Evolutionary conservation across 208 protist species (phyloP).

Genomic region (Trypanosoma cruzi): DNA sequence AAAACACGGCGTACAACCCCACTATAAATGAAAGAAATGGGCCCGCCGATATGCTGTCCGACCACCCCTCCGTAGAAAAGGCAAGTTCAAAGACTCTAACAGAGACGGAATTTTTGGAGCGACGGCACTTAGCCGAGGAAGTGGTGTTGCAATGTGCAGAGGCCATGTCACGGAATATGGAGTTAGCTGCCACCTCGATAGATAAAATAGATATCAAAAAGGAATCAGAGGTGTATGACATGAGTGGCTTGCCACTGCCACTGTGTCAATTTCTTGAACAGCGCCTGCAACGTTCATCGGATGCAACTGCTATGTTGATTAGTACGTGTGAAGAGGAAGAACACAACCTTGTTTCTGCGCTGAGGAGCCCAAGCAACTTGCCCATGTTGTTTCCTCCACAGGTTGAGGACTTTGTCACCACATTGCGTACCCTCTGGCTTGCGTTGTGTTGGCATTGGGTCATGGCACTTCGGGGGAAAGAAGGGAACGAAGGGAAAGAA

Average conservation of each 20-base stretch:
- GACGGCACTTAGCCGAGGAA: neutral
- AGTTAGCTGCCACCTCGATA: neutral
- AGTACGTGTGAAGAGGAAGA: conserved; percentile 13
- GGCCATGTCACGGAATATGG: neutral
- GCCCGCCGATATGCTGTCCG: neutral
- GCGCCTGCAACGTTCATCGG: neutral
- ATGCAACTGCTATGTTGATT: neutral
- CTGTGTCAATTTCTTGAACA: conserved; percentile 20
- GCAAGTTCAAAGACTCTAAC: conserved; percentile 1
- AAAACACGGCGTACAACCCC: neutral
- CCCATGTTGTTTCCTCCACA: neutral
- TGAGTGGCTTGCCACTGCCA: conserved; percentile 7
- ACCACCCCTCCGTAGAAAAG: neutral
- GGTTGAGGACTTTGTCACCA: conserved; percentile 9
- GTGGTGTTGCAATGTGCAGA: conserved; percentile 7
- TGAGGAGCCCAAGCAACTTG: neutral
- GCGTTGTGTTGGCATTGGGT: conserved; percentile 17
- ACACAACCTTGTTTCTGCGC: conserved; percentile 7
- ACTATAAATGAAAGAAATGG: neutral
- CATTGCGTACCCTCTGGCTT: conserved; percentile 24
- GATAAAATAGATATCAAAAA: neutral
- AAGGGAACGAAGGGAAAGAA: neutral
- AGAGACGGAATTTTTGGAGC: conserved; percentile 19
- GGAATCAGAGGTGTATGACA: neutral
- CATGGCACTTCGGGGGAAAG: neutral